Evolutionary conservation across 192 early-diverging fungal genomes (phyloP), one percentile per base, ranked within the genome.

Genomic region (Coemansia sp.): DNA sequence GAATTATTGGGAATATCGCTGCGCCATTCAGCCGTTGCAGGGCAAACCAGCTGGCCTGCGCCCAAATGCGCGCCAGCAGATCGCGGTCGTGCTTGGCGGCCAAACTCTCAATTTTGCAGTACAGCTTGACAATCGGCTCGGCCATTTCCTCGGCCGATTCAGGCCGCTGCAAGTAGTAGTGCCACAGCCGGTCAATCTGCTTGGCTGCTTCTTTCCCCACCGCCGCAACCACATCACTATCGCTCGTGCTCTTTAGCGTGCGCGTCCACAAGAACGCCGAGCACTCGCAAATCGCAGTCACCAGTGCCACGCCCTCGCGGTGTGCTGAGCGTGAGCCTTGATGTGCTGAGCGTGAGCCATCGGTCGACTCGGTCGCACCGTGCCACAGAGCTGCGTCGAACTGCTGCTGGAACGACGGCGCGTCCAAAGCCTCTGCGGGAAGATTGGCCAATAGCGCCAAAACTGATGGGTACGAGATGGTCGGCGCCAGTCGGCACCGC

Each of bases 391-490:
- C 79, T 25, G 53, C 58, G 23, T 62, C 47, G 26, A 82, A 67
- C 45, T 31, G 38, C 22, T 55, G 47, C 38, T 65, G 69, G 41
- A 82, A 82, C 48, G 55, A 58, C 37, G 74, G 62, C 7, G 52
- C 55, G 43, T 82, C 69, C 14, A 76, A 37, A 2, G 72, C 37
- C 0, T 23, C 22, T n/a, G 69, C 57, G 0, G 91, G 90, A 10
- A 93, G 53, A 62, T 83, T 74, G 6, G 85, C 84, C 39, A 95
- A 66, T 7, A 96, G 71, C 0, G 91, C 86, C 55, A 95, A 70
- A 41, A 97, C 73, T 41, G 91, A 89, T 6, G 93, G 91, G 62
- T 89, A 96, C 1, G 91, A 83, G 14, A 88, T 69, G 1, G 67
- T 78, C 1, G 82, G 83, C 2, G 89, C 85, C 21, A 93, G 88